Evolutionary conservation across 495 filamentous ascomycete species (phyloP).

Genomic region (Tuber indicum): DNA sequence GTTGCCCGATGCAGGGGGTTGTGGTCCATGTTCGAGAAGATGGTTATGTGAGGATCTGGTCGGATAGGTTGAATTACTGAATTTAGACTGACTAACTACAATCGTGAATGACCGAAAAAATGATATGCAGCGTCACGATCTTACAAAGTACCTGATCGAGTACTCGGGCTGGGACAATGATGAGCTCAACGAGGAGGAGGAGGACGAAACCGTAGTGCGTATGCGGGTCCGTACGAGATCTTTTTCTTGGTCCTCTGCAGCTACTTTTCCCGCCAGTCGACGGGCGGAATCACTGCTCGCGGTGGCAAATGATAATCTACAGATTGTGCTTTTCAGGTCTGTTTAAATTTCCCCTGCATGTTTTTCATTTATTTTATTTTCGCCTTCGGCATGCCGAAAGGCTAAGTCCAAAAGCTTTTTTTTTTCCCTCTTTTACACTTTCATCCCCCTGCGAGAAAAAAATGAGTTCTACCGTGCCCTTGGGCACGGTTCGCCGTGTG

Average conservation of each 20-base stretch:
- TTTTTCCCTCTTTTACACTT: background rate
- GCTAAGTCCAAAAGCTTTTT: background rate
- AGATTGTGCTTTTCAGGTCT: constrained; percentile 44
- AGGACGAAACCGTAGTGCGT: constrained; percentile 34
- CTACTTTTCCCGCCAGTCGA: constrained; percentile 28
- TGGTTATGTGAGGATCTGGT: background rate
- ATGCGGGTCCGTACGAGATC: constrained; percentile 40
- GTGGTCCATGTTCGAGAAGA: constrained; percentile 6
- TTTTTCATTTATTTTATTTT: constrained; percentile 24
- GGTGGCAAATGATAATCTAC: constrained; percentile 46
- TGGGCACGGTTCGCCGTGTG: background rate
- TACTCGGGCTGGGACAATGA: constrained; percentile 30
- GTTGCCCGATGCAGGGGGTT: constrained; percentile 1
- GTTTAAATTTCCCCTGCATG: constrained; percentile 18
- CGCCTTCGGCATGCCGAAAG: constrained; percentile 33
- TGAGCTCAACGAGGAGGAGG: constrained; percentile 12
- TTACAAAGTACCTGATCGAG: constrained; percentile 34
- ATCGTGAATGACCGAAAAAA: background rate
- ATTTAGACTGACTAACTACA: background rate
- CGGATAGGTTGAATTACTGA: constrained; percentile 2
- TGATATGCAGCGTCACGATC: constrained; percentile 33
- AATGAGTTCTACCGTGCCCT: background rate
- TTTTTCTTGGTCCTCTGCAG: constrained; percentile 42
- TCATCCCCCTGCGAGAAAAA: background rate
- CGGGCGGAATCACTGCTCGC: constrained; percentile 42